Evolutionary conservation across 495 filamentous ascomycete species (phyloP).

Genomic region (Neurospora sp.): DNA sequence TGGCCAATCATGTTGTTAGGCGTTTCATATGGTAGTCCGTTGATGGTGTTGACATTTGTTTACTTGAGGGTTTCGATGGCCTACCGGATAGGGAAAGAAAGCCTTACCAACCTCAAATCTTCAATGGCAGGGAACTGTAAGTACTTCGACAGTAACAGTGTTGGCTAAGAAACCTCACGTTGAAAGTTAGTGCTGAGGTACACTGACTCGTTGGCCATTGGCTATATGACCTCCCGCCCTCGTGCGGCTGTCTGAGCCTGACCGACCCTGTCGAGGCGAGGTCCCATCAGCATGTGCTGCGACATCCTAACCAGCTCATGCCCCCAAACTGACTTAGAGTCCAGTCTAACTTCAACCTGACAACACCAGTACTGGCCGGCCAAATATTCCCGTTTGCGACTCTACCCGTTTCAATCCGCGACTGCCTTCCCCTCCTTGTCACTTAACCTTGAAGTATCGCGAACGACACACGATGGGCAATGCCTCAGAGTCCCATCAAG

Average conservation of each 20-base stretch:
- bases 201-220: no score
- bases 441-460: not conserved
- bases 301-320: not conserved
- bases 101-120: not conserved
- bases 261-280: not conserved
- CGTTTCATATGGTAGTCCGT: not conserved
- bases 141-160: not conserved
- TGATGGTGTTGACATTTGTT: not conserved
- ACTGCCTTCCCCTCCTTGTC: not conserved
- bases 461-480: not conserved
- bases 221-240: not conserved
- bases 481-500: not conserved
- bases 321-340: not conserved
- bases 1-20: not conserved
- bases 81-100: not conserved
- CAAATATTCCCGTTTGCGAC: not conserved
- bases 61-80: not conserved
- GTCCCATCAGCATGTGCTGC: not conserved
- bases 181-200: not conserved
- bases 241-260: not conserved
- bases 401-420: not conserved
- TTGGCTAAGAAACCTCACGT: rapidly evolving
- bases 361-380: not conserved
- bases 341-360: not conserved
- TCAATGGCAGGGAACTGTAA: not conserved